phyloP scores from a whole-genome alignment of 2,329 filamentous ascomycete genomes.

The Lachnellula suecica region DNA sequence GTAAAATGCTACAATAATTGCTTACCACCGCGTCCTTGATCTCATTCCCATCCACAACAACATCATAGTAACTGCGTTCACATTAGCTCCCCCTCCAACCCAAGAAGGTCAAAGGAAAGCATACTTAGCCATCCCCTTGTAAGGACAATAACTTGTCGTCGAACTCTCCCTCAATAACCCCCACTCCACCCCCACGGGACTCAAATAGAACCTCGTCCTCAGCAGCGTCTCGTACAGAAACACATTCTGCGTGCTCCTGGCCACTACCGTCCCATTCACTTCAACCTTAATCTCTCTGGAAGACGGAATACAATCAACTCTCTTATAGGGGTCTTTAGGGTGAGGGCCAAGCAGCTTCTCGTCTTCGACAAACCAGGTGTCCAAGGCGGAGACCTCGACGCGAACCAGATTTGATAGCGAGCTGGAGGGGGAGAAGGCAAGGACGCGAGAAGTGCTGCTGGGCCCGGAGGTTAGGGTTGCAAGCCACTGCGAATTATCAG shows the following conservation, averaged over 20 bases:
- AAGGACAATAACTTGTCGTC: conserved; percentile 60
- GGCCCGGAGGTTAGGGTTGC: conserved; percentile 7
- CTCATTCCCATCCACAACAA: conserved; percentile 45
- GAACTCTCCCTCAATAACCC: conserved; percentile 46
- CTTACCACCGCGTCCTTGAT: conserved; percentile 51
- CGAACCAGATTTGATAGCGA: conserved; percentile 14
- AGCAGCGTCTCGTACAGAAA: conserved; percentile 62
- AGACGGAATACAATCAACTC: conserved; percentile 60
- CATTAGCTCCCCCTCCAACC: conserved; percentile 1
- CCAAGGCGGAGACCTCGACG: conserved; percentile 19
- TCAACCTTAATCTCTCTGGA: conserved; percentile 51
- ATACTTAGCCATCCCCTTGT: conserved; percentile 66
- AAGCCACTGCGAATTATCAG: conserved; percentile 31
- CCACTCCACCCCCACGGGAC: conserved; percentile 12
- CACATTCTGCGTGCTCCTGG: conserved; percentile 42
- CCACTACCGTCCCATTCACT: conserved; percentile 44
- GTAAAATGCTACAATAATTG: no score
- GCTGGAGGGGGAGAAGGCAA: conserved; percentile 5
- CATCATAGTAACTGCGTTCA: conserved; percentile 41
- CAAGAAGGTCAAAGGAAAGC: not conserved
- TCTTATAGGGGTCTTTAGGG: conserved; percentile 66
- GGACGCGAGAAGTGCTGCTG: conserved; percentile 9
- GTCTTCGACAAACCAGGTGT: conserved; percentile 57
- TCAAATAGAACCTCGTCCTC: conserved; percentile 54
- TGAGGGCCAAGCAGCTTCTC: conserved; percentile 54